These are phyloP conservation scores for Vavraia culicis DNA, from an alignment of 371 early-diverging fungal genomes.

Conservation along the genomic window DNA sequence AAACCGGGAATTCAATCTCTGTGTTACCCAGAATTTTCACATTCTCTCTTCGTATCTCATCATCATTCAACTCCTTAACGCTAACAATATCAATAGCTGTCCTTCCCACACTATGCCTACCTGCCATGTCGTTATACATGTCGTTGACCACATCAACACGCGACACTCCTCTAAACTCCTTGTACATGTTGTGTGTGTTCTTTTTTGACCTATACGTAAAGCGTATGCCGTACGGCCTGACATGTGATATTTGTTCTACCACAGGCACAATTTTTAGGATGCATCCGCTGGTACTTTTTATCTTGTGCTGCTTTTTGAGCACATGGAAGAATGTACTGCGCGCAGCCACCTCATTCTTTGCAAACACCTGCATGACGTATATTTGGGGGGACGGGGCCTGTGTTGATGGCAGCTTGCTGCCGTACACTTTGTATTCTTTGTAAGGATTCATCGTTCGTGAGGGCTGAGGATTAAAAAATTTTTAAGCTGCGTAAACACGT, in stretches of 20 bases:
- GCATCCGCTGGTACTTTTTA: conserved; percentile 86
- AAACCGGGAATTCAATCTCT: too few relatives aligned
- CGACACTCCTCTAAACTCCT: conserved; percentile 92
- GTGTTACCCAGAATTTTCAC: too few relatives aligned
- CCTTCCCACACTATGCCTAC: conserved; percentile 32
- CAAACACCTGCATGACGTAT: conserved; percentile 89
- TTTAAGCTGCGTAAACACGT: too few relatives aligned
- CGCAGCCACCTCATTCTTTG: conserved; percentile 87
- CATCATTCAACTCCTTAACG: conserved; percentile 27
- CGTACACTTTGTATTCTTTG: conserved; percentile 44
- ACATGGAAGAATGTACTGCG: conserved; percentile 97
- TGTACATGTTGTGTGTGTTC: conserved; percentile 99
- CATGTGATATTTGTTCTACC: too few relatives aligned
- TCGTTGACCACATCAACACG: conserved; percentile 70
- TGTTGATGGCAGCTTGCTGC: conserved; percentile 52
- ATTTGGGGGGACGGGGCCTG: conserved; percentile 75
- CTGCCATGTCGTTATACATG: conserved; percentile 45
- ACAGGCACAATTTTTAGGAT: conserved; percentile 85
- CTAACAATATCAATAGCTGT: conserved; percentile 32
- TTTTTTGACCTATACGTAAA: conserved; percentile 93
- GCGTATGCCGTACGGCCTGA: conserved; percentile 98
- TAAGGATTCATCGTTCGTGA: too few relatives aligned
- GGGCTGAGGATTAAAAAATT: neutral
- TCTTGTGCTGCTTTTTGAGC: conserved; percentile 85
- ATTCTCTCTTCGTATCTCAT: conserved; percentile 34